These are phyloP conservation scores for Centrapalus pauciflorus DNA, from an alignment of 129 eudicot genomes.

Conservation along the genomic window DNA sequence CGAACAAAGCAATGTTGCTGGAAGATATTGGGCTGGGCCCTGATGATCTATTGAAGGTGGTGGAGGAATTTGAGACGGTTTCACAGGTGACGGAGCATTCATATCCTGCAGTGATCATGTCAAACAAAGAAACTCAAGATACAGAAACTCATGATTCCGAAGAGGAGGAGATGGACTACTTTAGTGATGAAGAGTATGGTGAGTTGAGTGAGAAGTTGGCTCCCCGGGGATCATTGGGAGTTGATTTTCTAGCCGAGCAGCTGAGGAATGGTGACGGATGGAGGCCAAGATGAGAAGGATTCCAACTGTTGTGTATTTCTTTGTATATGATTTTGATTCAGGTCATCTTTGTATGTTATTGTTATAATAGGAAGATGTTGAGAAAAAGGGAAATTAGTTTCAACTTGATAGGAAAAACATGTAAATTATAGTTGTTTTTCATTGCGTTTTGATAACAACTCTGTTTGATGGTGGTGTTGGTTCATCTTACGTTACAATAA, in stretches of 20 bases:
- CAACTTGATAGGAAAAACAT: no score
- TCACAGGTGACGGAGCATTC: conserved; percentile 81
- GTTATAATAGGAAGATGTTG: no score
- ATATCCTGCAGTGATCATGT: conserved; percentile 65
- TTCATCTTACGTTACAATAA: no score
- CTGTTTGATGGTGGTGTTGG: no score
- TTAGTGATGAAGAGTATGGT: conserved; percentile 24
- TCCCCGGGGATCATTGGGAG: conserved; percentile 68
- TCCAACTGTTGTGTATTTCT: not conserved
- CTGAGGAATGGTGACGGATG: conserved; percentile 38
- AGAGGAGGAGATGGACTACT: conserved; percentile 24
- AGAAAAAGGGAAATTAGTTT: no score
- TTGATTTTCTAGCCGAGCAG: conserved; percentile 56
- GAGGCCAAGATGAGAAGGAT: conserved; percentile 21
- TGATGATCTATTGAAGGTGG: conserved; percentile 67
- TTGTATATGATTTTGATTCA: no score
- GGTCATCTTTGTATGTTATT: no score
- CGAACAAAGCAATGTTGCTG: conserved; percentile 61
- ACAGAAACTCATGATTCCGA: conserved; percentile 13
- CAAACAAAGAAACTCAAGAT: conserved; percentile 27
- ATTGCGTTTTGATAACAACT: no score
- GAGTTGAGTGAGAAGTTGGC: conserved; percentile 35
- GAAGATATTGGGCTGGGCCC: conserved; percentile 62
- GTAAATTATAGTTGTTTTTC: no score
- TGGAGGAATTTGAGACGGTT: conserved; percentile 61